Evolutionary conservation across 257 asterid genomes (phyloP), one percentile per base, ranked within the genome.

Genomic region (Misopates orontium): DNA sequence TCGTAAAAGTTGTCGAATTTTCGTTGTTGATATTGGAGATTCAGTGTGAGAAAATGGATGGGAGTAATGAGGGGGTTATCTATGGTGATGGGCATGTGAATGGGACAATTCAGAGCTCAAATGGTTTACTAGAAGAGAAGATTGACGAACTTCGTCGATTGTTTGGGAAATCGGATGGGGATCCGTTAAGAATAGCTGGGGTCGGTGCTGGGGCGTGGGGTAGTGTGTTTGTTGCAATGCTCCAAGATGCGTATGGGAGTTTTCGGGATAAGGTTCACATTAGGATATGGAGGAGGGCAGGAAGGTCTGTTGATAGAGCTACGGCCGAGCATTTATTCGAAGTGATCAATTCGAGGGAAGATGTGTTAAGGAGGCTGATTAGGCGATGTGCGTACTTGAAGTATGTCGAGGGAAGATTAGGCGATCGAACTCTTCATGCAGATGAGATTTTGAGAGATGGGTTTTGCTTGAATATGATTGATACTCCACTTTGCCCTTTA

Each of bases 151-250:
- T 93, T 44, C 85, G 97, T 0, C 51, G 48, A 12, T 64, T 85
- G 24, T 71, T 93, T 28, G 85, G 91, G 22, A 93, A 93, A 76
- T 55, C 85, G 10, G 81, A 85, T 24, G 91, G 94, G 21, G 98
- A 93, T 66, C 76, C 85, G 57, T 65, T 93, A 82, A 81, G 94
- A 80, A 90, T 93, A 6, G 96, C 84, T 12, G 87, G 87, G 22
- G 87, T 93, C 0, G 97, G 97, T 16, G 98, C 96, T 14, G 98
- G 97, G 57, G 98, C 98, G 17, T 93, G 98, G 97, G 98, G 98
- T 10, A 86, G 97, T 71, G 98, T 90, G 4, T 93, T 93, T 76
- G 83, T 80, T 9, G 97, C 98, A 21, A 73, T 93, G 94, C 84
- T 93, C 39, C 98, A 93, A 70, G 96, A 93, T 59, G 84, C 86